These are phyloP conservation scores for Vigna hirtella DNA, from an alignment of 306 rosid species.

Conservation along the genomic window DNA sequence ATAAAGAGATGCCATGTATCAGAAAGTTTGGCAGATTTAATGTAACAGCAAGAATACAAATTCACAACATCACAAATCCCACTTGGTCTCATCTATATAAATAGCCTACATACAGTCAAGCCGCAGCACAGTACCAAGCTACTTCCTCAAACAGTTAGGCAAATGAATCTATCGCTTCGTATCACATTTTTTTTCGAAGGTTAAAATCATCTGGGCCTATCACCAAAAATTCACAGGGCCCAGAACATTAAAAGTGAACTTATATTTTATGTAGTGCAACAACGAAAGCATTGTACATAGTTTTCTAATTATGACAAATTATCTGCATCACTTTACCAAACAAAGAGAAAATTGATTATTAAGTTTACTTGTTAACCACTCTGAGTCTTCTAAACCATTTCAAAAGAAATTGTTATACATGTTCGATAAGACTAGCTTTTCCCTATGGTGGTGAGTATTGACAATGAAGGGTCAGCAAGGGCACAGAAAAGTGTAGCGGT, in stretches of 20 bases:
- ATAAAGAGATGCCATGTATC: background rate
- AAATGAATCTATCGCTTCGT: background rate
- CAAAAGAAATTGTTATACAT: no score
- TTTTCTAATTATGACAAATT: background rate
- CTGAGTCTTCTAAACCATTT: no score
- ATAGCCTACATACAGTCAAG: background rate
- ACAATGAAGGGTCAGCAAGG: background rate
- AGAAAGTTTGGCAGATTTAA: background rate
- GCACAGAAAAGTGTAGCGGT: background rate
- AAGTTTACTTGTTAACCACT: no score
- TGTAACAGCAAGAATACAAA: conserved; percentile 10
- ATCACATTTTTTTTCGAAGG: background rate
- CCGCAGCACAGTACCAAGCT: conserved; percentile 11
- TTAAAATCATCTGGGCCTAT: conserved; percentile 10
- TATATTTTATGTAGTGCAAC: background rate
- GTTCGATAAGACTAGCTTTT: no score
- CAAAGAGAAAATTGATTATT: no score
- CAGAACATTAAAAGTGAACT: background rate
- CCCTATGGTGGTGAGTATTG: no score
- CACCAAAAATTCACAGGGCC: background rate
- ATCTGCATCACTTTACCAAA: background rate
- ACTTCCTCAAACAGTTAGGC: conserved; percentile 5
- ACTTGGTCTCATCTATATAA: conserved; percentile 12
- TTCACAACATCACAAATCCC: conserved; percentile 14
- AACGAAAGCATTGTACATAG: background rate